Base-by-base conservation (phyloP, 164 flowering plant genomes). In the Sedum album region DNA sequence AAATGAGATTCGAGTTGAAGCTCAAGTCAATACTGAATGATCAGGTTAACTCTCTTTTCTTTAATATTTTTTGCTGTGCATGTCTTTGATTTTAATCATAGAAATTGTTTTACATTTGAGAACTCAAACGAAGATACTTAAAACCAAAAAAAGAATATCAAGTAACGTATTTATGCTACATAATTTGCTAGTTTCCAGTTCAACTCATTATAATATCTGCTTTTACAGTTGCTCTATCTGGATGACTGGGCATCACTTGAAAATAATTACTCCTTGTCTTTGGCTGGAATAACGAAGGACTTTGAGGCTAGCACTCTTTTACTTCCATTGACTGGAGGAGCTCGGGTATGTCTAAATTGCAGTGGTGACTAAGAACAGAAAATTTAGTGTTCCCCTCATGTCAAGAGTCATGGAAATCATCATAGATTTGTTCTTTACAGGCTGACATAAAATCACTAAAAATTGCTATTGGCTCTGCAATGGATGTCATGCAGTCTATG, bases 401-500 rank as follows among this genome's bases (percentile, higher is more conserved):
- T 25, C 17, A 26, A 33, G 35, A 51, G 21, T 21, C 57, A n/a
- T 51, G 26, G 21, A 51, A 21, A n/a, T n/a, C 28, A 51, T 20
- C 21, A n/a, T 51, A 1, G 28, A 2, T 15, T 46, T 51, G 26
- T 51, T 51, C n/a, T 78, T 71, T 76, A 17, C 90, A 90, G 98
- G 93, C 82, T 72, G 90, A 89, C 71, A 70, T 80, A 44, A 81
- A 80, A 60, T 76, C 83, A 25, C 74, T 93, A 69, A 87, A 85
- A 77, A 68, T 73, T 66, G 91, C 91, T 66, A 69, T 91, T 44
- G 79, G 82, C 80, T 84, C 95, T 65, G 95, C 95, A 38, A 82
- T 85, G 73, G 93, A 88, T 74, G 87, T 86, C 66, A 87, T 91
- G 90, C 97, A 87, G 76, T 82, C 87, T 49, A 89, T 85, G 84